Percentiles rank a stretch among this genome's conserved stretches.
phyloP scores from a whole-genome alignment of 2,329 filamentous ascomycete genomes.

The Epicoccum nigrum region DNA sequence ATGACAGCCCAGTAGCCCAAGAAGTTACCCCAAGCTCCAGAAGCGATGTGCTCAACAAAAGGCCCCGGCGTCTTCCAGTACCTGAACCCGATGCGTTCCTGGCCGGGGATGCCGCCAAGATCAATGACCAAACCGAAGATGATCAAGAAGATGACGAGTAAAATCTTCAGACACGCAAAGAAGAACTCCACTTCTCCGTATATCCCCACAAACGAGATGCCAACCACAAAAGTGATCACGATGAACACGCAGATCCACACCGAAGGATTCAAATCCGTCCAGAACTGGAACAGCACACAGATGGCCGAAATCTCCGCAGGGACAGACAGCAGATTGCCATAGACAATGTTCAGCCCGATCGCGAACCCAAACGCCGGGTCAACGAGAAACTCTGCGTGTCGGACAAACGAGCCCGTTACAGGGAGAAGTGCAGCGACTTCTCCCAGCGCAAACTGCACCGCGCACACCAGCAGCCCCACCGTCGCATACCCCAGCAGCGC shows the following conservation, averaged over 20 bases:
- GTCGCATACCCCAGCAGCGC: slow-evolving; percentile 60
- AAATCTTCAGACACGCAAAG: slow-evolving; percentile 56
- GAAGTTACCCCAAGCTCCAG: slow-evolving; percentile 64
- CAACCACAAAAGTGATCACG: slow-evolving; percentile 39
- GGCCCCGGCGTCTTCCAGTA: slow-evolving; percentile 73
- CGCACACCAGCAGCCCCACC: slow-evolving; percentile 57
- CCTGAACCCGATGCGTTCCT: slow-evolving; percentile 60
- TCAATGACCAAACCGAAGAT: slow-evolving; percentile 38
- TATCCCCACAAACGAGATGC: slow-evolving; percentile 36
- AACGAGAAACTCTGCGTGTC: slow-evolving; percentile 58
- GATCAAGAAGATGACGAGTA: slow-evolving; percentile 37
- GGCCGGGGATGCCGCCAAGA: slow-evolving; percentile 35
- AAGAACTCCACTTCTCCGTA: slow-evolving; percentile 56
- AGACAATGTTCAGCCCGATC: slow-evolving; percentile 62
- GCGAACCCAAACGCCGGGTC: slow-evolving; percentile 55
- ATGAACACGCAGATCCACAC: slow-evolving; percentile 45
- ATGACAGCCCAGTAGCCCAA: slow-evolving; percentile 62
- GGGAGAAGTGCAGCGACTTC: slow-evolving; percentile 60
- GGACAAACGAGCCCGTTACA: slow-evolving; percentile 58
- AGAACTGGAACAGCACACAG: slow-evolving; percentile 35
- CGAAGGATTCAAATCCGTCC: slow-evolving; percentile 40
- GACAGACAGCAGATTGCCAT: slow-evolving; percentile 58
- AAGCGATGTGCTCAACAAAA: slow-evolving; percentile 51
- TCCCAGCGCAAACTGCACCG: slow-evolving; percentile 58
- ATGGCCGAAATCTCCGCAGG: slow-evolving; percentile 41